Evolutionary conservation across 768 basidiomycete genomes (phyloP), one percentile per base, ranked within the genome.

Genomic region (Pleurotus pulmonarius): DNA sequence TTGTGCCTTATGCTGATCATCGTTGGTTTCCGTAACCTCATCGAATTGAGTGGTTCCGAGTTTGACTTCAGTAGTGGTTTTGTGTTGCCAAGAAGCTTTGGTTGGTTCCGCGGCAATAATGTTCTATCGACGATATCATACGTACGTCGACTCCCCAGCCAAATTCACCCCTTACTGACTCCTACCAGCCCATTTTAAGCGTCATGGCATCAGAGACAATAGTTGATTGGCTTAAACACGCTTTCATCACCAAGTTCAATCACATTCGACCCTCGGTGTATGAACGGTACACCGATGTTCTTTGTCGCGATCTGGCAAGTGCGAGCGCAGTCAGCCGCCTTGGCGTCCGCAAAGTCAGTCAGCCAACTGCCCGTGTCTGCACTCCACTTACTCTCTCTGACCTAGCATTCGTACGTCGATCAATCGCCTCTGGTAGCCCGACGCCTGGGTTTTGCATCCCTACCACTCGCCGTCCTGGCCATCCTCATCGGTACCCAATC

Each of bases 231-330:
- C 78, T 98, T 49, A 99, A 99, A 69, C 97, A 99, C 65, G 96
- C 95, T 8, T 99, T 98, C 73, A 98, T 99, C 64, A 96, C 95
- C 49, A 99, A 99, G 70, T 98, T 98, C 76, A 99, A 99, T 63
- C 96, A 98, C 65, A 95, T 99, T 46, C 86, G 95, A 0, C 93
- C 94, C 0, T 90, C 88, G 0, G 93, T 98, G 2, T 99, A 98
- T 62, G 94, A 94, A 60, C 83, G 96, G 13, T 99, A 93, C 68
- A 91, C 88, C 2, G 97, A 99, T 63, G 93, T 99, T 0, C 79
- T 99, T 1, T 98, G 95, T 65, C 88, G 90, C 39, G 97, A 99
- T 68, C 80, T 99, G 13, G 81, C 94, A 5, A 88, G 88, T 59
- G 88, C 83, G 49, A 88, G 86, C 59, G 83, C 85, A 40, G 78